Evolutionary conservation across 768 basidiomycete genomes (phyloP).

Genomic region (Russula sp.): DNA sequence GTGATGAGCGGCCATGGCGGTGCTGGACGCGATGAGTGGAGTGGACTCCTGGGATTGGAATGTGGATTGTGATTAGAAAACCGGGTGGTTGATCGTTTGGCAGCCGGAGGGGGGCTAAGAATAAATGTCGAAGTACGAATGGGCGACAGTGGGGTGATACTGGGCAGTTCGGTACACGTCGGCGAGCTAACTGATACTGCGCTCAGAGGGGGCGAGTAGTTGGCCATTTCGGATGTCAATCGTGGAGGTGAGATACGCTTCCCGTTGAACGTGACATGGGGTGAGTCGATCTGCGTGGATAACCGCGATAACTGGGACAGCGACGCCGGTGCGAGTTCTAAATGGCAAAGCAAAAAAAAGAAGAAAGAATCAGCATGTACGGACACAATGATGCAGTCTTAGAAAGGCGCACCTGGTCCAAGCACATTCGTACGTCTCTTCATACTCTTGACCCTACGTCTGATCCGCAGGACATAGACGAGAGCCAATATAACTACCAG

Average conservation of each 20-base stretch:
- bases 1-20: background rate
- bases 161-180: background rate
- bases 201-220: background rate
- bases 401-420: constrained; percentile 16
- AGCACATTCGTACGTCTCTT: constrained; percentile 13
- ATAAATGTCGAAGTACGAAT: background rate
- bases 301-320: background rate
- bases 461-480: constrained; percentile 13
- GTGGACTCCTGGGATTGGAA: background rate
- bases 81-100: background rate
- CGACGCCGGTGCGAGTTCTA: constrained; percentile 14
- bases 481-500: constrained; percentile 7
- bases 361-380: background rate
- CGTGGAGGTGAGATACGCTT: background rate
- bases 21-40: background rate
- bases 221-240: background rate
- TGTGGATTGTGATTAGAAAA: too few species aligned
- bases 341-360: too few species aligned
- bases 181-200: background rate
- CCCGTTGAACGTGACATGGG: background rate
- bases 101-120: background rate
- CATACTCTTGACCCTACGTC: constrained; percentile 14
- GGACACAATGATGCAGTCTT: too few species aligned
- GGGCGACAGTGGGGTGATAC: background rate
- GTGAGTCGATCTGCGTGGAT: background rate